Base-by-base conservation (phyloP, 148 eudicot species). In the Cornus suecica region DNA sequence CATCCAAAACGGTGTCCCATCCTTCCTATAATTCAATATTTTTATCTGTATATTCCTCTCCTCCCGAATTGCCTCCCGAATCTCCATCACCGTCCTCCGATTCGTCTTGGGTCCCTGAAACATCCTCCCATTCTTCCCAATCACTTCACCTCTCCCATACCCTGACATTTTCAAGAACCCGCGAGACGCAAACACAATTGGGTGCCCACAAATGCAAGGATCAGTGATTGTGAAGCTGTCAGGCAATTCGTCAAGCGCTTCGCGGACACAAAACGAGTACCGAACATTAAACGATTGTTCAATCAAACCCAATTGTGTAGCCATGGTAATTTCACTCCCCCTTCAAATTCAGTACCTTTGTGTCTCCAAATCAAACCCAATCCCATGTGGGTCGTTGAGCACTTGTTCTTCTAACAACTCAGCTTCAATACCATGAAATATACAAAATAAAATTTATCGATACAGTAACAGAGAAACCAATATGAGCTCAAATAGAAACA, bases 1-100 rank as follows among this genome's bases (percentile, higher is more conserved):
- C 85, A 92, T 86, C 98, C 97, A 92, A 88, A 90, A 88, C 20
- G 98, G 95, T 20, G 87, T 85, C 86, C 98, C 97, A 76, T 94
- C 90, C 61, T 88, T 92, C 14, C 85, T 85, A 74, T 92, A 94
- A 82, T 94, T 94, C 88, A 94, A 79, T 79, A 94, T 67, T 81
- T 80, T 89, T 32, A 92, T 68, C 71, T 92, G 89, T 65, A 90
- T 42, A 37, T 26, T 77, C 81, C 86, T 92, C 77, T 88, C 97
- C 37, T 89, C 92, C 23, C 98, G 77, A 80, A 94, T 86, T 0
- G 98, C 98, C 84, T 94, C 95, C 37, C 97, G 77, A 76, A 94
- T 94, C 64, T 85, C 91, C 97, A 90, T 85, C 23, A 94, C 94
- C 34, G 97, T 81, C 68, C 88, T 86, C 75, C 97, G 70, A 76